Evolutionary conservation across 2,329 filamentous ascomycete species (phyloP).

Genomic region (Diaporthe eres): DNA sequence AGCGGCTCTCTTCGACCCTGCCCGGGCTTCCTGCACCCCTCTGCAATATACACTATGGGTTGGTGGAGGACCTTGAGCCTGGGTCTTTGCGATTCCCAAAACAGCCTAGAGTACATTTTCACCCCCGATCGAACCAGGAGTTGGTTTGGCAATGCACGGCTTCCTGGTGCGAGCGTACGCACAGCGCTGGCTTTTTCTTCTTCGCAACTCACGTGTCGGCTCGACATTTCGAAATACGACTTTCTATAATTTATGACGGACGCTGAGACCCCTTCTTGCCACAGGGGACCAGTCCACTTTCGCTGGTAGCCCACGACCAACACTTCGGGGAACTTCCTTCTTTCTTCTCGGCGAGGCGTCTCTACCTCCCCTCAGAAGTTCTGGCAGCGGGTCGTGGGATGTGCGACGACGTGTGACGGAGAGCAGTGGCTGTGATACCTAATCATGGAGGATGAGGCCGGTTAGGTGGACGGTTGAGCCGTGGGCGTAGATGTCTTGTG

Average conservation of each 20-base stretch:
- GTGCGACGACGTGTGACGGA: slow-evolving; percentile 33
- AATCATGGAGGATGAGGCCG: slow-evolving; percentile 37
- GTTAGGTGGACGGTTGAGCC: slow-evolving; percentile 37
- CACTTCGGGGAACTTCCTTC: slow-evolving; percentile 43
- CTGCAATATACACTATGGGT: slow-evolving; percentile 32
- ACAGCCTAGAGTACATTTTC: slow-evolving; percentile 38
- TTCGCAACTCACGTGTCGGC: slow-evolving; percentile 40
- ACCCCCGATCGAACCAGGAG: slow-evolving; percentile 35
- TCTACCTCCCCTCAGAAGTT: slow-evolving; percentile 38
- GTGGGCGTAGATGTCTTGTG: slow-evolving; percentile 38
- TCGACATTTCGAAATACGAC: slow-evolving; percentile 42
- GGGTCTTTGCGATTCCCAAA: slow-evolving; percentile 30
- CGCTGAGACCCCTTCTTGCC: slow-evolving; percentile 35
- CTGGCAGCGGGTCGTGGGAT: slow-evolving; percentile 34
- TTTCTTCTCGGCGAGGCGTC: slow-evolving; percentile 37
- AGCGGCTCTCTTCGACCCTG: slow-evolving; percentile 15
- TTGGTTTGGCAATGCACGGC: slow-evolving; percentile 36
- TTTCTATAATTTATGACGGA: slow-evolving; percentile 44
- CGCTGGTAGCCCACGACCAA: slow-evolving; percentile 42
- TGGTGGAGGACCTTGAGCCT: slow-evolving; percentile 27
- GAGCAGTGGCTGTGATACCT: slow-evolving; percentile 38
- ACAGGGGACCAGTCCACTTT: slow-evolving; percentile 39
- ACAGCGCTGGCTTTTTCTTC: slow-evolving; percentile 41
- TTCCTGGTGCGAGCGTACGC: slow-evolving; percentile 39
- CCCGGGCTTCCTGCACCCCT: slow-evolving; percentile 25